These are phyloP conservation scores for Epicoccum sorghinum DNA, from an alignment of 2,329 filamentous ascomycete genomes.

Conservation along the genomic window DNA sequence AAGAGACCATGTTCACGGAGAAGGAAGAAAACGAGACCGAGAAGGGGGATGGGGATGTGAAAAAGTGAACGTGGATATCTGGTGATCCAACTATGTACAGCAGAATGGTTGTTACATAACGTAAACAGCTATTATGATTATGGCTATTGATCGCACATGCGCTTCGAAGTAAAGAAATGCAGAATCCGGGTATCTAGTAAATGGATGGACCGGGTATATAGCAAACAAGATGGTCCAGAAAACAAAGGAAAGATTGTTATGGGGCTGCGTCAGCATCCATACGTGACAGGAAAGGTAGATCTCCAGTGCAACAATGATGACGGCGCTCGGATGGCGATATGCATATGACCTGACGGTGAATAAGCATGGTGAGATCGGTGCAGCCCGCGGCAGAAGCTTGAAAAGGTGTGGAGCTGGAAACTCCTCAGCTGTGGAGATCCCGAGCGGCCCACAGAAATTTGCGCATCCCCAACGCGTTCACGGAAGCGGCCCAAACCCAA, in stretches of 20 bases:
- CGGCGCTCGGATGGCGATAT: background rate
- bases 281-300: background rate
- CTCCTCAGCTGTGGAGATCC: background rate
- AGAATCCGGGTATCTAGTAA: conserved; percentile 11
- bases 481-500: background rate
- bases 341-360: background rate
- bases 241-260: background rate
- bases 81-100: background rate
- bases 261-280: background rate
- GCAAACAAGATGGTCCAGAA: conserved; percentile 10
- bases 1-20: conserved; percentile 45
- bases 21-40: conserved; percentile 12
- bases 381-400: background rate
- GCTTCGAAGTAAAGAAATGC: background rate
- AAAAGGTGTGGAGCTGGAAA: conserved; percentile 9
- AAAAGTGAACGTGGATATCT: background rate
- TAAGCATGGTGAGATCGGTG: background rate
- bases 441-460: conserved; percentile 7
- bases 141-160: background rate
- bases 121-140: background rate
- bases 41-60: background rate
- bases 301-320: background rate
- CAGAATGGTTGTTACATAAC: background rate
- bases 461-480: background rate
- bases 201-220: conserved; percentile 14